Conservation (phyloP, 345 rosid species). For the Eucalyptus pauciflora region DNA sequence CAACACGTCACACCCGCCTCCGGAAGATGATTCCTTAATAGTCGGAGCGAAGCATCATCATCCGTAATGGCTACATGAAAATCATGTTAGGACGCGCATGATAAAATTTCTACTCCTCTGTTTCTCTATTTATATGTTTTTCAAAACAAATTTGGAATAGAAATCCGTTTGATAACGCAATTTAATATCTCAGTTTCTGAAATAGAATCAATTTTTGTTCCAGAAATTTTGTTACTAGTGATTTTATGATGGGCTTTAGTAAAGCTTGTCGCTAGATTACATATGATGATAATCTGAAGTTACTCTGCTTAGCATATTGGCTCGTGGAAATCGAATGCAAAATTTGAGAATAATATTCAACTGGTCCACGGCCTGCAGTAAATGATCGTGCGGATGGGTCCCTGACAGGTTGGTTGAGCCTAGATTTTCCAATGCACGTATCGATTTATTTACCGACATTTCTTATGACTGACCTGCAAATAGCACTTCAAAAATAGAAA, state of each 20-base stretch:
- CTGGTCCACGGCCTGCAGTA: background rate
- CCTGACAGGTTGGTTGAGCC: background rate
- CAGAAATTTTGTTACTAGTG: background rate
- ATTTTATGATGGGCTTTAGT: background rate
- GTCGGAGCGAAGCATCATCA: background rate
- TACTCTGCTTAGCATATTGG: background rate
- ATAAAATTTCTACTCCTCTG: too few species aligned
- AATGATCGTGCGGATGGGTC: background rate
- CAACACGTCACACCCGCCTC: background rate
- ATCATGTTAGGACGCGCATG: background rate
- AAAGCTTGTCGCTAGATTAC: background rate
- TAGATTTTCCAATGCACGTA: background rate
- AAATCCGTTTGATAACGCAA: too few species aligned
- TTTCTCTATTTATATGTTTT: too few species aligned
- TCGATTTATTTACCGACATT: background rate
- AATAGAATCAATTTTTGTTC: too few species aligned
- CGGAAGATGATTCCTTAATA: background rate
- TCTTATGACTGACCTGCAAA: background rate
- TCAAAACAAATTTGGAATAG: too few species aligned
- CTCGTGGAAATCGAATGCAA: background rate
- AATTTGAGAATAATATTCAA: background rate
- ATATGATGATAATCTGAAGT: too few species aligned
- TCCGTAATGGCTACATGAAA: background rate
- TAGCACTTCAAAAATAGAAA: background rate
- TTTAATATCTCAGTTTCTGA: too few species aligned